These are phyloP conservation scores for Mucor mucedo DNA, from an alignment of 371 early-diverging fungal genomes.

Conservation along the genomic window DNA sequence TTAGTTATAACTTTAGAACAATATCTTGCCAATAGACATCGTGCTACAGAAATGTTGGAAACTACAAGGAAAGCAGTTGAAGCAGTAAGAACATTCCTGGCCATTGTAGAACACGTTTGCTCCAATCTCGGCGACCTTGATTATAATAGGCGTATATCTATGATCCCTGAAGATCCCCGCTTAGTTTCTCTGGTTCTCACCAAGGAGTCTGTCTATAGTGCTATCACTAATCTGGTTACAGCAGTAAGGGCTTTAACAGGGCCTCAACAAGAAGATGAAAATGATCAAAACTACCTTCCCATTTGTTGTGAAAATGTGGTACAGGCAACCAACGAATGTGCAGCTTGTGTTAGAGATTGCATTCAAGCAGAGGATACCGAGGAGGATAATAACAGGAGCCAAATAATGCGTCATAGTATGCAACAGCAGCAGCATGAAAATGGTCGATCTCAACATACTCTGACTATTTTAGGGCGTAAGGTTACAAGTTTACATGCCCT, in stretches of 20 bases:
- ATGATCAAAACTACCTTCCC: slow-evolving; percentile 23
- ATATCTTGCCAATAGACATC: slow-evolving; percentile 30
- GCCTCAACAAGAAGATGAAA: slow-evolving; percentile 25
- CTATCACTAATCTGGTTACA: slow-evolving; percentile 54
- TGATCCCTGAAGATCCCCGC: slow-evolving; percentile 49
- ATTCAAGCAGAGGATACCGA: slow-evolving; percentile 15
- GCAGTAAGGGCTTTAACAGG: slow-evolving; percentile 45
- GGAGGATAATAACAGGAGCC: slow-evolving; percentile 14
- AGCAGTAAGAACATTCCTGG: slow-evolving; percentile 44
- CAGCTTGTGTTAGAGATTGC: slow-evolving; percentile 36
- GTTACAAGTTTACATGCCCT: slow-evolving; percentile 40
- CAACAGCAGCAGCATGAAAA: slow-evolving; percentile 17
- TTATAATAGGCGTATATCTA: slow-evolving; percentile 32
- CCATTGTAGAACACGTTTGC: slow-evolving; percentile 49
- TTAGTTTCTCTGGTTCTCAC: slow-evolving; percentile 46
- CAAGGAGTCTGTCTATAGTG: slow-evolving; percentile 54
- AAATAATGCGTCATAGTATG: slow-evolving; percentile 22
- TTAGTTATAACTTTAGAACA: slow-evolving; percentile 32
- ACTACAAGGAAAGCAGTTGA: slow-evolving; percentile 50
- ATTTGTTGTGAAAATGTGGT: slow-evolving; percentile 45
- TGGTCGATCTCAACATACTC: slow-evolving; percentile 22
- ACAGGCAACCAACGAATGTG: slow-evolving; percentile 40
- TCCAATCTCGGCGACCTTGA: slow-evolving; percentile 43
- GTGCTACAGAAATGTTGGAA: slow-evolving; percentile 47
- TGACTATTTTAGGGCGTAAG: slow-evolving; percentile 47